A percentile compares a stretch with the other conserved stretches of the same genome.
Conservation (phyloP, 148 eudicot species). For the Heliosperma pusillum region DNA sequence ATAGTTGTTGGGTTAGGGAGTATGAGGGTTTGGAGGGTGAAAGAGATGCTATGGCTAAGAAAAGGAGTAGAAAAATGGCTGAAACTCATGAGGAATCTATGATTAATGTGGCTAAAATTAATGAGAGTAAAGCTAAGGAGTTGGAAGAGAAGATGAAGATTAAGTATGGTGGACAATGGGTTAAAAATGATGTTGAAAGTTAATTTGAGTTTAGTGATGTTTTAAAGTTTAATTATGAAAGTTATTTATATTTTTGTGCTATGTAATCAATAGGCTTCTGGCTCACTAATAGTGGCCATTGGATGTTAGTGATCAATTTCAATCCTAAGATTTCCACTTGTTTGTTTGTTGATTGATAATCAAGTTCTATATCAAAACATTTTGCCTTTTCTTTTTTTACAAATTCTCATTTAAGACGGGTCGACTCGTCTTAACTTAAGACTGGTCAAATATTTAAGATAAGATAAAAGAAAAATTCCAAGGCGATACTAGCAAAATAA, state of each 20-base stretch:
- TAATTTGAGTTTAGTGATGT: not conserved
- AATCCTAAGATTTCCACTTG: not conserved
- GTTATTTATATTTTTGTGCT: too few species aligned
- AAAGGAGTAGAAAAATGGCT: conserved; percentile 37
- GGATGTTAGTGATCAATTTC: not conserved
- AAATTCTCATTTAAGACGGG: too few species aligned
- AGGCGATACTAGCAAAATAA: too few species aligned
- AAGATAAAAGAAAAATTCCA: too few species aligned
- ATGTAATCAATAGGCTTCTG: not conserved
- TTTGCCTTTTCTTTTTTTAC: too few species aligned
- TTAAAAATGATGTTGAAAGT: conserved; percentile 23
- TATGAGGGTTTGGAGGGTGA: conserved; percentile 49
- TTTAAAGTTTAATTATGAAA: not conserved
- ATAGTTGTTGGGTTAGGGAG: conserved; percentile 58
- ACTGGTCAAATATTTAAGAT: too few species aligned
- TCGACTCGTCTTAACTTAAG: too few species aligned
- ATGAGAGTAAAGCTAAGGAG: conserved; percentile 33
- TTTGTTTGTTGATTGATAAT: too few species aligned
- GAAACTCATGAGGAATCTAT: conserved; percentile 43
- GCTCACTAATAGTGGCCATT: conserved; percentile 8
- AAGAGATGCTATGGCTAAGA: conserved; percentile 34
- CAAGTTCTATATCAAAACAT: not conserved
- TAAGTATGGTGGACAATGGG: conserved; percentile 18
- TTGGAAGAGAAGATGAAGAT: conserved; percentile 31
- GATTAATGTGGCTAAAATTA: conserved; percentile 36